These are phyloP conservation scores for Atkinsonella hypoxylon DNA, from an alignment of 2,329 filamentous ascomycete species.

Conservation along the genomic window DNA sequence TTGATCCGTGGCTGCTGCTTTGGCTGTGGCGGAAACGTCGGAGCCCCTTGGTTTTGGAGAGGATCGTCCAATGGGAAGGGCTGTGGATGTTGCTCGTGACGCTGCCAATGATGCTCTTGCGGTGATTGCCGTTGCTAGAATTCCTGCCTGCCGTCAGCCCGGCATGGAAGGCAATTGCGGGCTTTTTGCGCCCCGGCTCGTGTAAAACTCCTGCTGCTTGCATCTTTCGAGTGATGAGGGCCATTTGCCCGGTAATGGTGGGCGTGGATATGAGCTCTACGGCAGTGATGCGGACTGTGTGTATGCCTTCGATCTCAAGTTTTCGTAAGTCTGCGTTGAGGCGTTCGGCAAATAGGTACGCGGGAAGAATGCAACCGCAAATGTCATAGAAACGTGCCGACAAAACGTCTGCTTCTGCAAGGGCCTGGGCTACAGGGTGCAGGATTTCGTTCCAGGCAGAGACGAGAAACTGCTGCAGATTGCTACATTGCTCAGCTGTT, in stretches of 20 bases:
- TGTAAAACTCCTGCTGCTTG: conserved; percentile 9
- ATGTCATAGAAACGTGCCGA: conserved; percentile 39
- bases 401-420: conserved; percentile 29
- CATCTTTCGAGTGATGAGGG: conserved; percentile 24
- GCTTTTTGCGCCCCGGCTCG: conserved; percentile 11
- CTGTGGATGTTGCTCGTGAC: too few relatives aligned
- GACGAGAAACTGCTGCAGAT: conserved; percentile 29
- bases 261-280: conserved; percentile 39
- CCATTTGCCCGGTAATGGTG: conserved; percentile 37
- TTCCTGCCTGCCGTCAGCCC: background rate
- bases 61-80: conserved; percentile 3
- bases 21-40: conserved; percentile 4
- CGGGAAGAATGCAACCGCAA: conserved; percentile 36
- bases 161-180: background rate
- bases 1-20: conserved; percentile 8
- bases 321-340: conserved; percentile 30
- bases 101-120: background rate
- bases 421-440: conserved; percentile 24
- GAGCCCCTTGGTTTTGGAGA: conserved; percentile 7
- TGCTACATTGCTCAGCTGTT: conserved; percentile 26
- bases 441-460: conserved; percentile 33
- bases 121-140: background rate
- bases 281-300: conserved; percentile 27
- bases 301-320: conserved; percentile 24
- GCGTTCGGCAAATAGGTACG: conserved; percentile 31